phyloP scores from a whole-genome alignment of 306 rosid species.

The Lathyrus oleraceus region DNA sequence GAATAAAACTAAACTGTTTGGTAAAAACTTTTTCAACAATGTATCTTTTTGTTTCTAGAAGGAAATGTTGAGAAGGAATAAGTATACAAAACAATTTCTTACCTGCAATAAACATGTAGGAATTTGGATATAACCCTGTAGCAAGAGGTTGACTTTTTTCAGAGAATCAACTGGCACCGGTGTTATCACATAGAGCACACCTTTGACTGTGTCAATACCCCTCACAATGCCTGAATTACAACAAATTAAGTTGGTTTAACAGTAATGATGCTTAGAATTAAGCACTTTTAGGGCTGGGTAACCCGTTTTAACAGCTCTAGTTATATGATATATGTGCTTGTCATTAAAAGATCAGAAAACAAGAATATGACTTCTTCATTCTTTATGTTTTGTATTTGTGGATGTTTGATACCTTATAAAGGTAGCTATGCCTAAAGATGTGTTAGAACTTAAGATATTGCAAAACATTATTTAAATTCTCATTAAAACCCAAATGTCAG shows the following conservation, averaged over 20 bases:
- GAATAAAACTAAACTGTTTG: background rate
- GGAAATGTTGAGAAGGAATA: conserved; percentile 18
- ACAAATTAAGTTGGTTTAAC: conserved; percentile 31
- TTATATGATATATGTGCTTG: conserved; percentile 4
- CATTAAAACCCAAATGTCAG: conserved; percentile 15
- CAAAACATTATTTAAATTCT: background rate
- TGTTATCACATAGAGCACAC: conserved; percentile 74
- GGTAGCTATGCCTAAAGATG: background rate
- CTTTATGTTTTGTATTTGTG: conserved; percentile 11
- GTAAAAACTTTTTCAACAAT: background rate
- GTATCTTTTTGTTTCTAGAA: conserved; percentile 12
- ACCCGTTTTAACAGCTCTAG: no score
- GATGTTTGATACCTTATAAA: background rate
- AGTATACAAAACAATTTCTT: conserved; percentile 32
- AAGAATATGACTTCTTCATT: background rate
- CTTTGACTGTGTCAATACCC: conserved; percentile 74
- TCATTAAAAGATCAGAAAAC: background rate
- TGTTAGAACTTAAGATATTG: background rate
- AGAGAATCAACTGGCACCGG: conserved; percentile 76
- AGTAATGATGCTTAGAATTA: background rate
- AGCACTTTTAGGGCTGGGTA: no score
- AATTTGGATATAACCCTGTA: conserved; percentile 82
- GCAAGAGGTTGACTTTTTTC: conserved; percentile 73
- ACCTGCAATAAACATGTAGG: conserved; percentile 88
- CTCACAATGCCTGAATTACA: conserved; percentile 80